Percentiles rank a stretch among this genome's conserved stretches.
Conservation (phyloP, 257 asterid species). For the Paraleonurus japonicus region DNA sequence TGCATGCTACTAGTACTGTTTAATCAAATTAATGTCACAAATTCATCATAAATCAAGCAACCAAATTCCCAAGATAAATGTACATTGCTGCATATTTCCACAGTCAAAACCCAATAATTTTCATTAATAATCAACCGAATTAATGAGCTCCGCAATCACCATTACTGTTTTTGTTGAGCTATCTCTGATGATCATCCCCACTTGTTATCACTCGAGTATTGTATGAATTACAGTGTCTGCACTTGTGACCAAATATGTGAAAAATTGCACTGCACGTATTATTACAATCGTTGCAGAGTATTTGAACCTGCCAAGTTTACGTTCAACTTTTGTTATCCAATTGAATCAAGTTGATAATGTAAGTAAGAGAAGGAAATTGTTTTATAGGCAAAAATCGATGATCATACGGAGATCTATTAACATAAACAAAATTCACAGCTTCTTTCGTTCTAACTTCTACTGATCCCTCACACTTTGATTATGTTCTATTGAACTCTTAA, state of each 20-base stretch:
- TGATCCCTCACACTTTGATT: background rate
- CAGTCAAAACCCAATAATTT: background rate
- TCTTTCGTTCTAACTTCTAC: background rate
- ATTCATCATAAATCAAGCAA: background rate
- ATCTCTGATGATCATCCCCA: constrained; percentile 40
- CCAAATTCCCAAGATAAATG: background rate
- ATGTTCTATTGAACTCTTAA: background rate
- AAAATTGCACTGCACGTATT: constrained; percentile 54
- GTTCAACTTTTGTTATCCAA: background rate
- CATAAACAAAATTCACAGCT: background rate
- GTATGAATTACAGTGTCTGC: constrained; percentile 70
- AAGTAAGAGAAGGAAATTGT: background rate
- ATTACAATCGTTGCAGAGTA: constrained; percentile 89
- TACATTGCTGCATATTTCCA: background rate
- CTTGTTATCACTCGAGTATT: constrained; percentile 65
- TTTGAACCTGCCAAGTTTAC: constrained; percentile 55
- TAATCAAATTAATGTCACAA: background rate
- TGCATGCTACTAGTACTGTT: background rate
- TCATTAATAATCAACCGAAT: background rate
- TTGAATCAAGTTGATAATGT: background rate
- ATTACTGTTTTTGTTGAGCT: constrained; percentile 13
- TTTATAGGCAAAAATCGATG: background rate
- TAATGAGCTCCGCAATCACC: background rate
- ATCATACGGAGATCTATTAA: background rate
- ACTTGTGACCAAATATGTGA: constrained; percentile 88